phyloP scores from a whole-genome alignment of 176 grass and related monocot species.

The Zoysia japonica region DNA sequence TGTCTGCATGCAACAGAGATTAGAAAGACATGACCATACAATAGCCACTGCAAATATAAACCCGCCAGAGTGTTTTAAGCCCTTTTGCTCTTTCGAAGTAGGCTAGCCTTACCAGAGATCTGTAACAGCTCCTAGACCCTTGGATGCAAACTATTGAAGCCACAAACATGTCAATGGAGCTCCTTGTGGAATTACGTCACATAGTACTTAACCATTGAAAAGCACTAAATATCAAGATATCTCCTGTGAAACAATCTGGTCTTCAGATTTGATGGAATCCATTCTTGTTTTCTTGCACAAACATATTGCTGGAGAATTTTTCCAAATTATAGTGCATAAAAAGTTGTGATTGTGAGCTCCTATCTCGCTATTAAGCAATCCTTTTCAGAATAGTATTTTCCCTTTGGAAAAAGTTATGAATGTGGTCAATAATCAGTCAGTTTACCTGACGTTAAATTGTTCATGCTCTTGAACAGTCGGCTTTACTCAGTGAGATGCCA shows the following conservation, averaged over 20 bases:
- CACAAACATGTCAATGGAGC: neutral
- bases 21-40: neutral
- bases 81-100: neutral
- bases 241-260: slow-evolving; percentile 6
- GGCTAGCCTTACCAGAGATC: neutral
- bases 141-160: neutral
- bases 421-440: neutral
- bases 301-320: neutral
- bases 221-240: neutral
- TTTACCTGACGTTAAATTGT: slow-evolving; percentile 17
- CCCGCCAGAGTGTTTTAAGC: neutral
- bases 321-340: neutral
- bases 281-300: slow-evolving; percentile 6
- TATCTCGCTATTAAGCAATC: neutral
- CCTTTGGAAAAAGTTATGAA: neutral
- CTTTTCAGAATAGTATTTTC: slow-evolving; percentile 33
- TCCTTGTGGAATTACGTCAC: neutral
- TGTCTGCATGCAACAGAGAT: neutral
- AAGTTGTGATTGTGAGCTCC: neutral
- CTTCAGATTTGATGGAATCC: slow-evolving; percentile 12
- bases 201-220: neutral
- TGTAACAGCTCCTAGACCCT: neutral
- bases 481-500: neutral
- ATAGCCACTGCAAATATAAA: neutral
- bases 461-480: slow-evolving; percentile 11